These are phyloP conservation scores for Scopulariopsis brevicaulis DNA, from an alignment of 2,329 filamentous ascomycete species.

Conservation along the genomic window DNA sequence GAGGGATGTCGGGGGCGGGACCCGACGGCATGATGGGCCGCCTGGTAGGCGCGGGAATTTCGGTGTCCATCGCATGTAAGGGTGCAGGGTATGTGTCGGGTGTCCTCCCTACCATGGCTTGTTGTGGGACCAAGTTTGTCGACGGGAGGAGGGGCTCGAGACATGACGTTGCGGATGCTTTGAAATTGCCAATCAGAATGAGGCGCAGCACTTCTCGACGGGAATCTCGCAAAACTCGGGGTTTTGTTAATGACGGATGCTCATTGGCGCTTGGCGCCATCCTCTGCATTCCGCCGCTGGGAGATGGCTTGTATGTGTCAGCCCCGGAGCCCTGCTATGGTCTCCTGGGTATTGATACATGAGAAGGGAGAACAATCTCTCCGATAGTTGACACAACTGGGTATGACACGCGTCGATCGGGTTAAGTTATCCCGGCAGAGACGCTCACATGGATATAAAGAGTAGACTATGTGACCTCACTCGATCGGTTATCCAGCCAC, in stretches of 20 bases:
- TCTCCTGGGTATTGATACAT: neutral
- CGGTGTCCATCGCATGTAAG: neutral
- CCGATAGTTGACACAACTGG: neutral
- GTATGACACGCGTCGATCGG: neutral
- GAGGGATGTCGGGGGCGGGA: neutral
- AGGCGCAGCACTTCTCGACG: neutral
- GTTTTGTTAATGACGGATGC: neutral
- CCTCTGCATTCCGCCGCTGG: no score
- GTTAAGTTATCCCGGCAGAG: neutral
- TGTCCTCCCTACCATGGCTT: neutral
- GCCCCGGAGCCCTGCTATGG: neutral
- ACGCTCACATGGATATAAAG: neutral
- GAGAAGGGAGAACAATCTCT: neutral
- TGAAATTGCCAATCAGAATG: no score
- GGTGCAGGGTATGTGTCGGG: neutral
- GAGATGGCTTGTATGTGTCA: no score
- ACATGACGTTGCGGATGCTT: no score
- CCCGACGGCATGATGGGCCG: neutral
- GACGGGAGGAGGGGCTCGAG: no score
- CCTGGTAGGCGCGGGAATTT: neutral
- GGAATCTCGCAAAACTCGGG: slow-evolving; percentile 3
- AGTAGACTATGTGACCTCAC: no score
- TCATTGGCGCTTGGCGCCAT: neutral
- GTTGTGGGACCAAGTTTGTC: neutral
- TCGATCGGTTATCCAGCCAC: no score